A percentile compares a stretch with the other conserved stretches of the same genome.
Evolutionary conservation across 1,139 yeast genomes (phyloP).

Genomic region (Saccharomyces pastorianus): DNA sequence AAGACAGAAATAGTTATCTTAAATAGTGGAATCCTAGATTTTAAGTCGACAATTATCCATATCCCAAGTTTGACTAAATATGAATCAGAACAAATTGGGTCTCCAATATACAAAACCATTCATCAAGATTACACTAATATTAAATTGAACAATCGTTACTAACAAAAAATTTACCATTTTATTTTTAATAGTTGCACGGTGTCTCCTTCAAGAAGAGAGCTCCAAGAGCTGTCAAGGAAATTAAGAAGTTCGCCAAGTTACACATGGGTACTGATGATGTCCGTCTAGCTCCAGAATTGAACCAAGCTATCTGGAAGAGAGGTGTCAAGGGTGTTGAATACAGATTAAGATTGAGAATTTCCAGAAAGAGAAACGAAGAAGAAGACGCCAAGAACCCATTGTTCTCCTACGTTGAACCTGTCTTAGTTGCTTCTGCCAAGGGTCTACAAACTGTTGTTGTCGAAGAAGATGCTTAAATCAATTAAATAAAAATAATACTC

Average conservation of each 20-base stretch:
- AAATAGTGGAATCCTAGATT: not conserved
- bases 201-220: conserved; percentile 99
- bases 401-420: conserved; percentile 97
- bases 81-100: not conserved
- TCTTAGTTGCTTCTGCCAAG: conserved; percentile 87
- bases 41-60: not conserved
- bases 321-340: conserved; percentile 98
- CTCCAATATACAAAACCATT: not conserved
- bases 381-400: conserved; percentile 98
- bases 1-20: not conserved
- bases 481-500: conserved; percentile 13
- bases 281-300: conserved; percentile 97
- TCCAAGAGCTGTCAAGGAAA: conserved; percentile 98
- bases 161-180: not conserved
- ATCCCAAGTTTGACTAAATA: not conserved
- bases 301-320: conserved; percentile 98
- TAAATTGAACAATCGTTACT: not conserved
- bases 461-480: conserved; percentile 67
- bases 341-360: conserved; percentile 98
- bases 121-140: not conserved
- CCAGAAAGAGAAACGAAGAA: conserved; percentile 99
- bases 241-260: conserved; percentile 95
- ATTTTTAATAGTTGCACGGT: conserved; percentile 69
- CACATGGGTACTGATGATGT: conserved; percentile 99
- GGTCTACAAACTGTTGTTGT: conserved; percentile 97